phyloP scores from a whole-genome alignment of 768 basidiomycete species.

The button mushroom (Agaricus bisporus) region DNA sequence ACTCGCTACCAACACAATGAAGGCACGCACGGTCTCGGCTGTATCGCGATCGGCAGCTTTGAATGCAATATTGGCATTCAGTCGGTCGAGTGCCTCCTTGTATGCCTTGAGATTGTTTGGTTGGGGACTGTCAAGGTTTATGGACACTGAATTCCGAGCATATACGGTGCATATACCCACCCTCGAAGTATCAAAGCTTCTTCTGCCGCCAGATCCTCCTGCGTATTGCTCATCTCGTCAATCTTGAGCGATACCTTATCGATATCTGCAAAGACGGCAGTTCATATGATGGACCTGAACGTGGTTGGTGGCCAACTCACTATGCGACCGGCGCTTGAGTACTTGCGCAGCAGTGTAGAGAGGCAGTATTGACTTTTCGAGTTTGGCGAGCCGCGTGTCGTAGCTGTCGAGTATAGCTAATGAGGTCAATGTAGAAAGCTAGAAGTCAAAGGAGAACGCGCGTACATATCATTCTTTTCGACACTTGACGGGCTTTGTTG shows the following conservation, averaged over 20 bases:
- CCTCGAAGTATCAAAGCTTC: conserved; percentile 76
- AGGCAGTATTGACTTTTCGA: conserved; percentile 82
- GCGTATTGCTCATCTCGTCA: conserved; percentile 69
- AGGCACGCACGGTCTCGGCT: conserved; percentile 43
- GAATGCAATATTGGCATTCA: conserved; percentile 78
- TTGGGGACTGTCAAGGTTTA: conserved; percentile 50
- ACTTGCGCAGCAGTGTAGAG: conserved; percentile 76
- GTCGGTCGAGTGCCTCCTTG: conserved; percentile 65
- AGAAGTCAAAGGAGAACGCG: not conserved
- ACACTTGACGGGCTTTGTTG: conserved; percentile 79
- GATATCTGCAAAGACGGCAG: conserved; percentile 48
- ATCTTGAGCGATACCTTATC: conserved; percentile 75
- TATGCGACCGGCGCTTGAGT: conserved; percentile 63
- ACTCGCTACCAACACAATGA: not conserved
- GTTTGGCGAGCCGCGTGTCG: conserved; percentile 72
- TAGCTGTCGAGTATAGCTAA: conserved; percentile 80
- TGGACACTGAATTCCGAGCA: not conserved
- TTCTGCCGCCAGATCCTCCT: conserved; percentile 71
- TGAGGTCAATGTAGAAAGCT: conserved; percentile 23
- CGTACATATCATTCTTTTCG: conserved; percentile 82
- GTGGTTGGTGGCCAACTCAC: conserved; percentile 34
- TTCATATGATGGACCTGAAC: not conserved
- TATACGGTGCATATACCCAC: conserved; percentile 30
- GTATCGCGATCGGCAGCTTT: conserved; percentile 53
- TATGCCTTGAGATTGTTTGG: conserved; percentile 59